Base-by-base conservation (phyloP, 148 eudicot genomes). In the Talinum fruticosum region DNA sequence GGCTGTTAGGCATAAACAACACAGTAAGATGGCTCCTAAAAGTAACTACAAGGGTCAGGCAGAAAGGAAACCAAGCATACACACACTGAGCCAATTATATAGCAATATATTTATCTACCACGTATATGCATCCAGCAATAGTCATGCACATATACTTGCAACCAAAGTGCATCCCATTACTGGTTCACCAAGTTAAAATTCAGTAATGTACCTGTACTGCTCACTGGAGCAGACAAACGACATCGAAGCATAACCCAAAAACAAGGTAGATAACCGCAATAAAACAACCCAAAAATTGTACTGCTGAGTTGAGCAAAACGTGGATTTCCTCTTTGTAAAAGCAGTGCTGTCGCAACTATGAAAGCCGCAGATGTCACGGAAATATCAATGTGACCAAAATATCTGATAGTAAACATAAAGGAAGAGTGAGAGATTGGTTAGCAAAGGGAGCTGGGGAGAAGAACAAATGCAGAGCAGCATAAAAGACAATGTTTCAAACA, bases 211-310 rank as follows among this genome's bases (percentile, higher is more conserved):
- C 98, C 85, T 35, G 98, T 88, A 85, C 89, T 89, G 45, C 89
- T 76, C 69, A 97, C 88, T 33, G 98, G 98, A 72, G 86, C 90
- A 77, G 91, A 89, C 79, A 94, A 86, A 76, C 90, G 86, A 80
- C 98, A 95, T 44, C 98, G 92, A 72, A 95, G 94, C 87, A 89
- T 95, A 76, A 95, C 86, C 98, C 98, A 95, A 79, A 95, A 95
- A 83, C 92, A 92, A 83, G 97, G 97, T 75, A 95, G 90, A 81
- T 90, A 95, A 16, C 98, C 98, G 81, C 98, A 95, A 84, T 95
- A 95, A 84, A 95, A 95, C 68, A 95, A 69, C 82, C 98, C 97
- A 80, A 95, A 95, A 86, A 95, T 84, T 69, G 98, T 83, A 82
- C 97, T 95, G 80, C 94, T 92, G 57, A 95, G 94, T 84, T 95